These are phyloP conservation scores for Pseudovirgaria hyperparasitica DNA, from an alignment of 2,329 filamentous ascomycete genomes.

Conservation along the genomic window DNA sequence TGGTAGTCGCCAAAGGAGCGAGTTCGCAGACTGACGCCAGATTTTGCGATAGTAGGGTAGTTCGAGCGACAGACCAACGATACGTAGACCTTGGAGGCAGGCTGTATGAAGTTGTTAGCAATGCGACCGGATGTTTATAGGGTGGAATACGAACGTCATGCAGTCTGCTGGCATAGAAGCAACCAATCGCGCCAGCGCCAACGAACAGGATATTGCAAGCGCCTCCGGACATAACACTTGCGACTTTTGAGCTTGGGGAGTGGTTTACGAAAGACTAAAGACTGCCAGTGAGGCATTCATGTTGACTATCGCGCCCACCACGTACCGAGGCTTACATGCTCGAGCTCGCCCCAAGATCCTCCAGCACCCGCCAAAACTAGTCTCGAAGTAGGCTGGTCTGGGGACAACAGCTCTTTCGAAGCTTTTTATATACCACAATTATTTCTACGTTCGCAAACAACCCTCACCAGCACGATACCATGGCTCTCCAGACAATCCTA, in stretches of 20 bases:
- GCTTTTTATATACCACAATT: neutral
- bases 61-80: slow-evolving; percentile 65
- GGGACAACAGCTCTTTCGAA: no score
- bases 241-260: no score
- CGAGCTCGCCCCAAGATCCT: no score
- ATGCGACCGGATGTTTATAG: neutral
- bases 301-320: no score
- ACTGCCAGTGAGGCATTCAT: no score
- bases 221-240: no score
- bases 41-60: slow-evolving; percentile 47
- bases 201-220: slow-evolving; percentile 58
- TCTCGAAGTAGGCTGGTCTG: no score
- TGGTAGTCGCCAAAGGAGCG: slow-evolving; percentile 54
- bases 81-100: slow-evolving; percentile 37
- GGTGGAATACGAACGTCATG: slow-evolving; percentile 35
- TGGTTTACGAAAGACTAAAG: no score
- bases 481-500: slow-evolving; percentile 39
- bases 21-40: slow-evolving; percentile 53
- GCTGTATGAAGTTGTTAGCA: slow-evolving; percentile 1
- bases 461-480: slow-evolving; percentile 10
- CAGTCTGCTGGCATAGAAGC: slow-evolving; percentile 58
- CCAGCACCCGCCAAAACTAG: no score
- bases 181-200: slow-evolving; percentile 59
- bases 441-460: neutral
- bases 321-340: no score